These are phyloP conservation scores for Symmetrospora coprosmae DNA, from an alignment of 768 basidiomycete species.

Conservation along the genomic window DNA sequence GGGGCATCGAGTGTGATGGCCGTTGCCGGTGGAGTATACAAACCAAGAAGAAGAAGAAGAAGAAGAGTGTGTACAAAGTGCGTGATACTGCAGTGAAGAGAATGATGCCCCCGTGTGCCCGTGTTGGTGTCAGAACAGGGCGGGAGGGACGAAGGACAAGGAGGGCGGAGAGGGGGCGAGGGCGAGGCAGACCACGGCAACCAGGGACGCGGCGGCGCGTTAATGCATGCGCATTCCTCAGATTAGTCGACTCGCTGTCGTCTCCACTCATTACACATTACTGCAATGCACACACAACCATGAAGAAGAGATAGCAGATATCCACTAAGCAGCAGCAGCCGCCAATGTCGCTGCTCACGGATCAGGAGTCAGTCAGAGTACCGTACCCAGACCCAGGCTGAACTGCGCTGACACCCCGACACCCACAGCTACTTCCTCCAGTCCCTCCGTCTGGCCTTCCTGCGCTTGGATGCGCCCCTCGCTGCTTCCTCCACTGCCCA, in stretches of 20 bases:
- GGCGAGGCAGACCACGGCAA: not conserved
- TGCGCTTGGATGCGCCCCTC: constrained; percentile 12
- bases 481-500: not conserved
- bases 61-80: not conserved
- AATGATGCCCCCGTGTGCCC: not conserved
- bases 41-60: not conserved
- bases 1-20: too few relatives aligned
- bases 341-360: constrained; percentile 18
- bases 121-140: not conserved
- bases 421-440: constrained; percentile 21
- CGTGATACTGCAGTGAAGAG: not conserved
- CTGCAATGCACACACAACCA: too few relatives aligned
- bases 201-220: too few relatives aligned
- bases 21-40: too few relatives aligned
- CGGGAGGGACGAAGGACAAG: not conserved
- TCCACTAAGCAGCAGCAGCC: too few relatives aligned
- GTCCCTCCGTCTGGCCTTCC: constrained; percentile 12
- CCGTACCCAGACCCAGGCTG: not conserved
- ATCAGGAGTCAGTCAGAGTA: not conserved
- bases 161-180: not conserved
- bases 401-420: not conserved
- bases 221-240: too few relatives aligned
- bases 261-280: too few relatives aligned
- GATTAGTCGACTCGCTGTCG: too few relatives aligned
- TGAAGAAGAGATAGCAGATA: too few relatives aligned